Conservation (phyloP, 2,329 filamentous ascomycete species). For the Chalara sp. region DNA sequence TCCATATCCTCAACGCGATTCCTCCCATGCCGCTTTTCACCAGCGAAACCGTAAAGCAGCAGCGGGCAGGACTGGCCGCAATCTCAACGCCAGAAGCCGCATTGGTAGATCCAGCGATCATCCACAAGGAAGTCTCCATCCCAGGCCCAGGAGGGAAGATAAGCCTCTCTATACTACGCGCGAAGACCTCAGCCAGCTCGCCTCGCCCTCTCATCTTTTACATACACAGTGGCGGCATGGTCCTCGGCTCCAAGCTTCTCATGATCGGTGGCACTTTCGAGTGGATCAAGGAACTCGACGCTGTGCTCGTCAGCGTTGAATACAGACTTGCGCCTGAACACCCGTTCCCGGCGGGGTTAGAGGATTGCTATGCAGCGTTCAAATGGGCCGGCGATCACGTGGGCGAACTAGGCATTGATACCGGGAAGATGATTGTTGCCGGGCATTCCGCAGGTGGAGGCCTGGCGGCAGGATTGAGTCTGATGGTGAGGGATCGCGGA, state of each 20-base stretch:
- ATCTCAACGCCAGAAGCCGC: not conserved
- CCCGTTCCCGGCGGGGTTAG: conserved; percentile 42
- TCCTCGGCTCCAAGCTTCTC: conserved; percentile 16
- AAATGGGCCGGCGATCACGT: conserved; percentile 16
- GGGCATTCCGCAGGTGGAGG: conserved; percentile 47
- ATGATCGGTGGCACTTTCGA: conserved; percentile 33
- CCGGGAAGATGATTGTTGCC: conserved; percentile 39
- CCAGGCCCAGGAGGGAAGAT: conserved; percentile 5
- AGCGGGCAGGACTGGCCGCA: not conserved
- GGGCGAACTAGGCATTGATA: conserved; percentile 27
- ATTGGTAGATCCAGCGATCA: not conserved
- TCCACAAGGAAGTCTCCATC: conserved; percentile 4
- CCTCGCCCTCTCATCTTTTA: conserved; percentile 26
- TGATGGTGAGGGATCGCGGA: conserved; percentile 30
- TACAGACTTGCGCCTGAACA: conserved; percentile 53
- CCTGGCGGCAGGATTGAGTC: conserved; percentile 39
- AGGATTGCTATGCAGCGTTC: conserved; percentile 42
- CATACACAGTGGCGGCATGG: conserved; percentile 43
- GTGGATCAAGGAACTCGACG: conserved; percentile 38
- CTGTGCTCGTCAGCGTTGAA: conserved; percentile 46
- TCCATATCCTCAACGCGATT: not conserved
- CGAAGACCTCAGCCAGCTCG: not conserved
- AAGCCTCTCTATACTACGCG: conserved; percentile 7
- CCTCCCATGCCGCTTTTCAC: not conserved
- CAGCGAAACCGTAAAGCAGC: not conserved